Conservation (phyloP, 202 grass and related monocot species). For the Saccharum hybrid region DNA sequence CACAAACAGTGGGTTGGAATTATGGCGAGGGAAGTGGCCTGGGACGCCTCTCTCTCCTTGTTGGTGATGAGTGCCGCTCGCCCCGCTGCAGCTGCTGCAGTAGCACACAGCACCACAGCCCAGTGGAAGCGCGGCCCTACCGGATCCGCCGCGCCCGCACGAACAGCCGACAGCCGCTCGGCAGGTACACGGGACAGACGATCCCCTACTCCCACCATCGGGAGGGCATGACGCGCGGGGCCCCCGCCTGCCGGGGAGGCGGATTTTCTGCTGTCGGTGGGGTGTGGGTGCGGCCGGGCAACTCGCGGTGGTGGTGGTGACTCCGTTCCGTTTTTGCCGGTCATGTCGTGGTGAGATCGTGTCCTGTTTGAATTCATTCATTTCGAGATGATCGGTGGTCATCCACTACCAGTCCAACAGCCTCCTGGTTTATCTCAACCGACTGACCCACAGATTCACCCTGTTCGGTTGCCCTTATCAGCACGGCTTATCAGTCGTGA, state of each 20-base stretch:
- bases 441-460: too few relatives aligned
- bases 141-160: slow-evolving; percentile 23
- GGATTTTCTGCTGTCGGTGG: slow-evolving; percentile 43
- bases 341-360: background rate
- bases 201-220: background rate
- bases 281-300: background rate
- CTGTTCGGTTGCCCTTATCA: too few relatives aligned
- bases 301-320: background rate
- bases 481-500: too few relatives aligned
- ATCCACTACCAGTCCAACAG: background rate
- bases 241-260: slow-evolving; percentile 4
- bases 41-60: background rate
- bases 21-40: slow-evolving; percentile 39
- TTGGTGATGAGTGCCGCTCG: background rate
- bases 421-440: background rate
- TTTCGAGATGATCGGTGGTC: background rate
- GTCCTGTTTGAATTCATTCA: background rate
- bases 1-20: slow-evolving; percentile 46
- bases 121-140: slow-evolving; percentile 21
- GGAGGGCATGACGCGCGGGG: slow-evolving; percentile 14
- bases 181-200: background rate
- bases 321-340: slow-evolving; percentile 20
- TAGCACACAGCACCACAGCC: background rate
- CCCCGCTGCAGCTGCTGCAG: slow-evolving; percentile 14
- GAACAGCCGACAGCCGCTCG: slow-evolving; percentile 29